Evolutionary conservation across 2,329 filamentous ascomycete species (phyloP).

Genomic region (Bipolaris gigantea): DNA sequence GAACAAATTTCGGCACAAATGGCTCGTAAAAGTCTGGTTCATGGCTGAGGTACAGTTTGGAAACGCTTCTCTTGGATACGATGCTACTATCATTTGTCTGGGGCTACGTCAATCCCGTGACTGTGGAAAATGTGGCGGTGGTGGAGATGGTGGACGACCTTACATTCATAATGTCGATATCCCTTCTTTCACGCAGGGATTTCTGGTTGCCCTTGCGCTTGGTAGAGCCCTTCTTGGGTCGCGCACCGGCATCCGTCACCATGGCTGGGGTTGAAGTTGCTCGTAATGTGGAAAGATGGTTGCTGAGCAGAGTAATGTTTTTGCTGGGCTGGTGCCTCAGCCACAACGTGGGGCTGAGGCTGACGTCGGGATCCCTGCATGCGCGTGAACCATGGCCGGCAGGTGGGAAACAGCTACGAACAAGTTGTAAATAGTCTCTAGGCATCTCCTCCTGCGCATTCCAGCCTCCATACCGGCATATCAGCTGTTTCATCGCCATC

Average conservation of each 20-base stretch:
- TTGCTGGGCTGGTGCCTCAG: slow-evolving; percentile 20
- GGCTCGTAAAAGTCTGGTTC: slow-evolving; percentile 84
- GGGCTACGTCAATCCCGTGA: slow-evolving; percentile 44
- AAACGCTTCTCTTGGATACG: slow-evolving; percentile 90
- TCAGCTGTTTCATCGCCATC: slow-evolving; percentile 9
- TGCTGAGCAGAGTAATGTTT: slow-evolving; percentile 16
- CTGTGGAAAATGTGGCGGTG: not conserved
- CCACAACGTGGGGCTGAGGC: slow-evolving; percentile 27
- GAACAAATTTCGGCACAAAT: slow-evolving; percentile 82
- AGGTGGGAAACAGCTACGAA: slow-evolving; percentile 10
- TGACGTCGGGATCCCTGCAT: slow-evolving; percentile 21
- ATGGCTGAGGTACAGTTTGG: slow-evolving; percentile 76
- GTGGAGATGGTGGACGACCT: slow-evolving; percentile 26
- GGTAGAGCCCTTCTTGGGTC: slow-evolving; percentile 12
- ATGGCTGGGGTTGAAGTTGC: slow-evolving; percentile 8
- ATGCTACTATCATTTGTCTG: slow-evolving; percentile 87
- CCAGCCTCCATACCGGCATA: slow-evolving; percentile 12
- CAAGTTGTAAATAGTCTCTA: slow-evolving; percentile 5
- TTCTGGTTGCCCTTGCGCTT: slow-evolving; percentile 22
- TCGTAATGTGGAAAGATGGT: slow-evolving; percentile 1
- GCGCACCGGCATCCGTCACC: slow-evolving; percentile 16
- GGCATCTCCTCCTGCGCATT: not conserved
- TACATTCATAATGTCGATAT: slow-evolving; percentile 62
- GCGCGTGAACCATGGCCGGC: slow-evolving; percentile 11
- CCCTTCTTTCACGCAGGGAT: slow-evolving; percentile 41